Base-by-base conservation (phyloP, 176 grass and related monocot genomes). In the Avena eriantha region DNA sequence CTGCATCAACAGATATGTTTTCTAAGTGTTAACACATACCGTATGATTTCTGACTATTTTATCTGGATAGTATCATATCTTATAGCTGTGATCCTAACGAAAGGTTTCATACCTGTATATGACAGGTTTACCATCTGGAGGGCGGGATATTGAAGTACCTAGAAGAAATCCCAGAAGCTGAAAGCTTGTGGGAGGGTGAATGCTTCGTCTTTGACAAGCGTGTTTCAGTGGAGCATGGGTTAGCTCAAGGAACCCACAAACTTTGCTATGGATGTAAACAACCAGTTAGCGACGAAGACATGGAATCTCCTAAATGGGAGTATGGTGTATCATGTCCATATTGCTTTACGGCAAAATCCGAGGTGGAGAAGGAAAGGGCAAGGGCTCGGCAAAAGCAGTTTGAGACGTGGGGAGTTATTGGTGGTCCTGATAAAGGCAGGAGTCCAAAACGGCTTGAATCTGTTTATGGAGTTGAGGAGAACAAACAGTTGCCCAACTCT, bases 181-280 rank as follows among this genome's bases (percentile, higher is more conserved):
- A 96, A 73, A 96, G 93, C 35, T 78, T 96, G 24, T 98, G 96
- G 96, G 93, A 98, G 29, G 93, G 96, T 33, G 93, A 98, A 80
- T 98, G 97, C 75, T 96, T 98, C 69, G 97, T 98, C 43, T 98
- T 98, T 84, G 96, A 98, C 61, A 98, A 98, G 70, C 90, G 93
- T 75, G 97, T 98, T 33, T 98, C 97, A 0, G 97, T 98, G 26
- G 92, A 96, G 59, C 94, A 98, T 53, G 94, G 94, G 73, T 82
- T 98, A 83, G 87, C 81, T 53, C 97, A 92, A 83, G 97, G 97
- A 85, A 94, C 88, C 26, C 85, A 98, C 75, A 96, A 98, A 53
- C 90, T 98, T 59, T 98, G 97, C 80, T 98, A 98, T 64, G 97
- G 97, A 60, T 98, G 97, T 68, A 98, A 98, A 78, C 86, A 98